Conservation (phyloP, 2,329 filamentous ascomycete species). For the Talaromyces funiculosus region DNA sequence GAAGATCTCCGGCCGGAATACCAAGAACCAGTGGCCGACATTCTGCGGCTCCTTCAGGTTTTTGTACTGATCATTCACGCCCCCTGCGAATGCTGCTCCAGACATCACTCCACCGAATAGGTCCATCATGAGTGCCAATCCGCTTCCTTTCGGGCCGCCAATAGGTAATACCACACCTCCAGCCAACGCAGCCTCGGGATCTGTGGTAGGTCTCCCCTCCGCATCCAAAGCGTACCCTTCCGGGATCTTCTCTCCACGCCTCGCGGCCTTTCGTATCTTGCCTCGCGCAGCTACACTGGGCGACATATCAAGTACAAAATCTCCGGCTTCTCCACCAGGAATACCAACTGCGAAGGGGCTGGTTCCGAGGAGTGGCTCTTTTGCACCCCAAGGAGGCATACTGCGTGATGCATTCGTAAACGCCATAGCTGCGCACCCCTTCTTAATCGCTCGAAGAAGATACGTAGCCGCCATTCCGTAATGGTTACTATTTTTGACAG, state of each 20-base stretch:
- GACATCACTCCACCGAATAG: constrained; percentile 72
- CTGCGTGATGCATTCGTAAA: constrained; percentile 69
- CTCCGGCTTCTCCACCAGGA: constrained; percentile 52
- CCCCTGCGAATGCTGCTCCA: constrained; percentile 70
- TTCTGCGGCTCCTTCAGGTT: background rate
- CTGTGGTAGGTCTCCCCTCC: constrained; percentile 61
- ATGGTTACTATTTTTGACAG: constrained; percentile 71
- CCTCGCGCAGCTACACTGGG: constrained; percentile 41
- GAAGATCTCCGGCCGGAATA: background rate
- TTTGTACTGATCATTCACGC: constrained; percentile 43
- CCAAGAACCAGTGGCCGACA: background rate
- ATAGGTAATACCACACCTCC: constrained; percentile 82
- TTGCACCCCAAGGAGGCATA: constrained; percentile 63
- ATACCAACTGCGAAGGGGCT: constrained; percentile 70
- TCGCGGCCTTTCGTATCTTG: constrained; percentile 41
- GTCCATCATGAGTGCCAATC: constrained; percentile 78
- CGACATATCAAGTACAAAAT: constrained; percentile 51
- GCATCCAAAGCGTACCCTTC: constrained; percentile 66
- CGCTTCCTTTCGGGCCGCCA: constrained; percentile 77
- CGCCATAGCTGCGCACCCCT: constrained; percentile 62
- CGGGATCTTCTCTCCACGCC: constrained; percentile 40
- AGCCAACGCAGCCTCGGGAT: constrained; percentile 63
- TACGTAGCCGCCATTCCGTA: constrained; percentile 80
- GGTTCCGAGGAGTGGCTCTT: constrained; percentile 64
- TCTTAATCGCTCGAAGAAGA: constrained; percentile 69